Evolutionary conservation across 2,329 filamentous ascomycete genomes (phyloP), one percentile per base, ranked within the genome.

Genomic region (Cordyceps pruinosa): DNA sequence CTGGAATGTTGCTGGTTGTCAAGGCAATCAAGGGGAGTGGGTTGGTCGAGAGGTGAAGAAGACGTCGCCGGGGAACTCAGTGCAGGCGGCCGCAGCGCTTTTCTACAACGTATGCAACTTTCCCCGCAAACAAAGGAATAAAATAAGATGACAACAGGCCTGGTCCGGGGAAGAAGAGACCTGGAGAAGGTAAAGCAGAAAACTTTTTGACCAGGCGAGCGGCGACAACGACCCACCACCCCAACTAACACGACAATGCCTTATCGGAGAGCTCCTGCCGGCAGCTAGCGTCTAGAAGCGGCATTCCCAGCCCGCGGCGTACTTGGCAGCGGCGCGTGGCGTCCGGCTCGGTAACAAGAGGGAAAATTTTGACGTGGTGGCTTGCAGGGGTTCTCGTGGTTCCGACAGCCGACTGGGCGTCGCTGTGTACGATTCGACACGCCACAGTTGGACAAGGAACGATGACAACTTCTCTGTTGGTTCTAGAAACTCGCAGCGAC

Each of bases 251-350:
- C 42, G 32, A 47, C 34, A 41, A 35, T 26, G 13, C 44, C 52
- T 44, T 48, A 56, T 56, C 52, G 44, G 52, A 56, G 52, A 32
- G 34, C 26, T 48, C 44, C 26, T 48, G 53, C 26, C 53, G 53
- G 53, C 53, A 56, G 44, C 53, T 56, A 56, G 53, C 53, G 53
- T 56, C 53, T 56, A 56, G 45, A 49, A 56, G 32, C 53, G 53
- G 53, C 53, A 42, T 56, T 54, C 51, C 8, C 17, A 37, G 41
- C 19, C 50, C 9, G 39, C 10, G 37, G n/a, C 34, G 44, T 47
- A 41, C 53, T 56, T 56, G 53, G 53, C 53, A 28, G 15, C 12
- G 53, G 19, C 44, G 44, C 30, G 45, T 56, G 53, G 53, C 53
- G 53, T 56, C 26, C 34, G 34, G 42, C 25, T 48, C 53, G 28